A percentile compares a stretch with the other conserved stretches of the same genome.
Evolutionary conservation across 2,329 filamentous ascomycete genomes (phyloP).

Genomic region (Cadophora sp.): DNA sequence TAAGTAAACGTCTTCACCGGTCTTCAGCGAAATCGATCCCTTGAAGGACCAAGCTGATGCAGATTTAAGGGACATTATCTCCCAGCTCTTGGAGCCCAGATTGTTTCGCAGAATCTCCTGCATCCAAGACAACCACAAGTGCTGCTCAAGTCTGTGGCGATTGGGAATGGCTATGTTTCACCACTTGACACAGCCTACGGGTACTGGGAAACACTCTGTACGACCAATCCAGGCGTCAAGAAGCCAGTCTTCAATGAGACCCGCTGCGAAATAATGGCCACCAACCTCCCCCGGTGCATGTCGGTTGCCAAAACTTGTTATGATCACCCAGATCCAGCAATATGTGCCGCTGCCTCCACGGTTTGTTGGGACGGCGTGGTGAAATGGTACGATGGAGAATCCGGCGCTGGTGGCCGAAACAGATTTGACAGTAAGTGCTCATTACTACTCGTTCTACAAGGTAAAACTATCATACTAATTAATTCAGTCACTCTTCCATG

Average conservation of each 20-base stretch:
- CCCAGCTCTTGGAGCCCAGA: conserved; percentile 51
- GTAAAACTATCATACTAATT: neutral
- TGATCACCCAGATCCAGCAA: conserved; percentile 48
- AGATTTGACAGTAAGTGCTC: conserved; percentile 48
- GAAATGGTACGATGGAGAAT: conserved; percentile 50
- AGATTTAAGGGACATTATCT: conserved; percentile 52
- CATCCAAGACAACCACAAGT: conserved; percentile 50
- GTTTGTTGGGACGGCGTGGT: conserved; percentile 50
- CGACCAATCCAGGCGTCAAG: conserved; percentile 51
- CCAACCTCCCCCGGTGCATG: conserved; percentile 53
- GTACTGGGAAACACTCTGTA: conserved; percentile 55
- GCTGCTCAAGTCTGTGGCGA: conserved; percentile 51
- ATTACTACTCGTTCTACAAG: neutral
- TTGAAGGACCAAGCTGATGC: conserved; percentile 12
- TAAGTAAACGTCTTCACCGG: conserved; percentile 34
- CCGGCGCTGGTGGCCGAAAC: conserved; percentile 49
- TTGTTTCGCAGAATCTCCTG: conserved; percentile 51
- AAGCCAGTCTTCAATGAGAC: conserved; percentile 53
- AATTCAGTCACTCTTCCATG: conserved; percentile 46
- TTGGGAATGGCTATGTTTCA: conserved; percentile 55
- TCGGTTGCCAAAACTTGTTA: conserved; percentile 50
- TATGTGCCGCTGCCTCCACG: conserved; percentile 47
- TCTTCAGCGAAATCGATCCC: too few species aligned
- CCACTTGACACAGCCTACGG: conserved; percentile 49
- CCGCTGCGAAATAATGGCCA: conserved; percentile 53